Evolutionary conservation across 768 basidiomycete genomes (phyloP), one percentile per base, ranked within the genome.

Genomic region (Macrolepiota fuliginosa): DNA sequence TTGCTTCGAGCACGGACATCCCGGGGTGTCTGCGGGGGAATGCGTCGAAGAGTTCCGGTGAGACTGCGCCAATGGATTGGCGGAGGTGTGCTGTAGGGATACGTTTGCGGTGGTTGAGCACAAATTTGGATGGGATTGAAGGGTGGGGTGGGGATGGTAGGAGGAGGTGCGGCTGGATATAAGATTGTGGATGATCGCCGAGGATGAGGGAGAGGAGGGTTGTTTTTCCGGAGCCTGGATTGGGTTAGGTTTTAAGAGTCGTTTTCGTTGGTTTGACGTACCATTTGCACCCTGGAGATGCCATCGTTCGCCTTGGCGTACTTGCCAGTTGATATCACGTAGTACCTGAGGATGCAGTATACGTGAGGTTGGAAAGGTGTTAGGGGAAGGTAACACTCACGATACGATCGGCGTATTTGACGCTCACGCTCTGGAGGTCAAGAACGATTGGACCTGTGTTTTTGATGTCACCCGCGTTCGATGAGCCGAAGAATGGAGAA

Each of bases 111-210:
- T 87, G 87, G 29, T 78, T 77, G 47, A 80, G 79, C 65, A 92
- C 88, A 62, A 93, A 80, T 11, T 73, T 45, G 76, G 76, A 67
- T 85, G 87, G 50, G 85, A 73, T 19, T 69, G 67, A 15, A 69
- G 67, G 25, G 86, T 77, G 19, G 72, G 39, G 62, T 15, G 49
- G 51, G 1, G 68, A 58, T 0, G 74, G 76, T 7, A 78, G 71
- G 40, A 61, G 81, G 64, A 72, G 67, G 59, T 76, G 73, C 7
- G 72, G 71, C 69, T 93, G 91, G 4, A 88, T 88, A 76, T 90
- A 98, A 0, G 96, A 98, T 63, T 94, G 92, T 0, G 96, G 96
- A 72, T 98, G 96, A 70, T 96, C 94, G 25, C 96, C 96, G 0
- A 94, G 94, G 40, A 99, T 76, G 32, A 98, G 73, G 17, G 96